Evolutionary conservation across 495 filamentous ascomycete species (phyloP).

Genomic region (Neurospora sp.): DNA sequence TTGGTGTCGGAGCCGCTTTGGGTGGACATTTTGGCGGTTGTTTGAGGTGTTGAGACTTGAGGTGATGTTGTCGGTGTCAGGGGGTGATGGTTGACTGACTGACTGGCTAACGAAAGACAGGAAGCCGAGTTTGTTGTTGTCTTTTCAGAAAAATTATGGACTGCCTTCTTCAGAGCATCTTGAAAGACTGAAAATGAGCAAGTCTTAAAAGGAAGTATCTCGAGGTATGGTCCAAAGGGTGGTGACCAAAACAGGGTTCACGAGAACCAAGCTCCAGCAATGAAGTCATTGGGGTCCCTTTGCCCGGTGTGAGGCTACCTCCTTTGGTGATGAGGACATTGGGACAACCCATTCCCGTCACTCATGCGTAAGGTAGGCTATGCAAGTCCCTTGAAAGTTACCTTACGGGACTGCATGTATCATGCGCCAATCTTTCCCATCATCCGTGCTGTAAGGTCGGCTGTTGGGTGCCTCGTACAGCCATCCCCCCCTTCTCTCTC

Average conservation of each 20-base stretch:
- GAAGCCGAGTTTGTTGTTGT: neutral
- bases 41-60: neutral
- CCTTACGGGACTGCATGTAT: neutral
- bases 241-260: conserved; percentile 14
- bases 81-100: neutral
- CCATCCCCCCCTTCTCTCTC: neutral
- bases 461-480: neutral
- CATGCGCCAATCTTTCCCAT: neutral
- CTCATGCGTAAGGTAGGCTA: neutral
- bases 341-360: neutral
- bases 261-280: conserved; percentile 1
- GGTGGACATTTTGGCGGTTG: conserved; percentile 20
- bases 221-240: neutral
- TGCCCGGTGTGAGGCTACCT: neutral
- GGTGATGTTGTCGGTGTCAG: neutral
- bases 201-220: conserved; percentile 9
- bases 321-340: neutral
- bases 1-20: conserved; percentile 23
- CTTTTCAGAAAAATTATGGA: neutral
- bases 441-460: neutral
- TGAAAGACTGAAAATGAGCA: conserved; percentile 1
- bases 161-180: neutral
- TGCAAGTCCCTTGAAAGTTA: neutral
- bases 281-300: conserved; percentile 15
- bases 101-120: neutral